Evolutionary conservation across 768 basidiomycete genomes (phyloP), one percentile per base, ranked within the genome.

Genomic region (Psilocybe sp.): DNA sequence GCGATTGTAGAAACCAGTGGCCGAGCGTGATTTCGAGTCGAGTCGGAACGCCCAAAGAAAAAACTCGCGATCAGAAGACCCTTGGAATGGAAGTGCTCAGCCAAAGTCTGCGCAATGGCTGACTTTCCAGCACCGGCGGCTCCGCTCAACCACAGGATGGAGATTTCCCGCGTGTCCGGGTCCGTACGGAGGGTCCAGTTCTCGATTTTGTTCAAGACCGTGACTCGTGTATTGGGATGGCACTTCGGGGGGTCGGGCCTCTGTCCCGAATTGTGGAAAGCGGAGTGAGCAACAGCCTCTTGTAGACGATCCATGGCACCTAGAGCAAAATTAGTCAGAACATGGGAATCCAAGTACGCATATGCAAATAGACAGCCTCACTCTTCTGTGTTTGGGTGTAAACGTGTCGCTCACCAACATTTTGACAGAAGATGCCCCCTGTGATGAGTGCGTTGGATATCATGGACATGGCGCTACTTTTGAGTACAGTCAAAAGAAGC

Each of bases 81-180:
- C 15, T 50, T 31, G 10, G 13, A 7, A 11, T n/a, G 16, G n/a
- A 23, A 28, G 2, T 9, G 40, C 13, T 50, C 49, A 14, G 40
- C 40, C 6, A 50, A 5, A 20, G 37, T 41, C 32, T 44, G 40
- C 2, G 49, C 49, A 10, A 50, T 40, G 10, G 49, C 49, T 0
- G 49, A 43, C 34, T 50, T 50, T 4, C 49, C 49, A 36, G 40
- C 49, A 5, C 49, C 49, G 2, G 49, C 49, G 8, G 40, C 33
- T 6, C 49, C 49, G 6, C 23, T 31, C 12, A 43, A 15, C 49
- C 49, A 50, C 40, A 50, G 20, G 6, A 50, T 50, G 14, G 19
- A 14, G 2, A 8, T 12, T 2, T 47, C 35, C 14, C 18, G 16
- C 16, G 15, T 37, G 1, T 47, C 16, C 4, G 33, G 8, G 13